Percentiles rank a stretch among this genome's conserved stretches.
phyloP scores from a whole-genome alignment of 2,329 filamentous ascomycete species.

The Cladophialophora yegresii region DNA sequence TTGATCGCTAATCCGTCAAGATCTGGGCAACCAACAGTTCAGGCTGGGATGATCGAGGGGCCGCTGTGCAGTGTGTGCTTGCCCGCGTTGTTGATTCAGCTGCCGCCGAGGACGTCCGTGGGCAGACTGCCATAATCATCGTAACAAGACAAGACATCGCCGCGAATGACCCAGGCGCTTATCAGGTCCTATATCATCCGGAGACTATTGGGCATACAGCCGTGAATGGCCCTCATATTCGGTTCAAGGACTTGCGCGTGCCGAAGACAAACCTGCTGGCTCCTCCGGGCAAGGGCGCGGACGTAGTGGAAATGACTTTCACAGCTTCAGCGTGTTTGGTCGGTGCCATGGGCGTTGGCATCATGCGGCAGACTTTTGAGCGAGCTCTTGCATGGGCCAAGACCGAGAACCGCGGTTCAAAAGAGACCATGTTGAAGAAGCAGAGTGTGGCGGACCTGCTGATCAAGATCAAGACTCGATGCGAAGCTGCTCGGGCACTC shows the following conservation, averaged over 20 bases:
- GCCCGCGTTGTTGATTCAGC: constrained; percentile 47
- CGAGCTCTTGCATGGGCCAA: constrained; percentile 55
- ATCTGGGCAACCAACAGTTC: constrained; percentile 59
- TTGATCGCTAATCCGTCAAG: constrained; percentile 35
- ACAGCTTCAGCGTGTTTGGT: constrained; percentile 53
- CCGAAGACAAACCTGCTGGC: constrained; percentile 53
- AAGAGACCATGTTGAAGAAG: constrained; percentile 49
- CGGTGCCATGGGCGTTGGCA: constrained; percentile 57
- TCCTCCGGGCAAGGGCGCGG: constrained; percentile 47
- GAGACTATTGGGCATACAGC: constrained; percentile 53
- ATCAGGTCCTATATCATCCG: constrained; percentile 51
- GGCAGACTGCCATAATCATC: constrained; percentile 53
- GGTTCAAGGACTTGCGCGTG: constrained; percentile 53
- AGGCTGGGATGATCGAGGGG: constrained; percentile 57
- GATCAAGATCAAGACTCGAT: constrained; percentile 55
- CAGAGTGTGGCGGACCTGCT: constrained; percentile 57
- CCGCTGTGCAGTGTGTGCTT: constrained; percentile 56
- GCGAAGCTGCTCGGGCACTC: constrained; percentile 53
- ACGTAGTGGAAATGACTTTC: constrained; percentile 50
- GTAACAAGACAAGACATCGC: constrained; percentile 54
- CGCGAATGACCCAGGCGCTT: constrained; percentile 48
- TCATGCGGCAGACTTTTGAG: constrained; percentile 59
- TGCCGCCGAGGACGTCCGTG: constrained; percentile 37
- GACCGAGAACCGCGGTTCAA: constrained; percentile 50
- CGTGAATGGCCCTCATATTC: constrained; percentile 53